Conservation (phyloP, 2,329 filamentous ascomycete species). For the Hymenoscyphus linearis region DNA sequence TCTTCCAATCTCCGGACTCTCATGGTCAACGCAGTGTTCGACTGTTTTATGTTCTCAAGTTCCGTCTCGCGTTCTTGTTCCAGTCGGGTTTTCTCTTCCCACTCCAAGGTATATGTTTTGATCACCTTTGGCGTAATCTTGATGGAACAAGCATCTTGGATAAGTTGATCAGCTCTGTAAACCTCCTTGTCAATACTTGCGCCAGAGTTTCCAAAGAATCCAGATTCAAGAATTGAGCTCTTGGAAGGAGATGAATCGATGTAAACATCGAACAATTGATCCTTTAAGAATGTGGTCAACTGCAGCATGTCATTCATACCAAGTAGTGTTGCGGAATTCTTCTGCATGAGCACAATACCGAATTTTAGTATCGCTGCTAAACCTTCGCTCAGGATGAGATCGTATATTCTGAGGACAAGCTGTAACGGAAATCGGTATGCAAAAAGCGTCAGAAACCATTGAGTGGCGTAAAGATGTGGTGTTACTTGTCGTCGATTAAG, state of each 20-base stretch:
- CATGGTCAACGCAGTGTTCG: slow-evolving; percentile 62
- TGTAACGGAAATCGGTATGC: slow-evolving; percentile 96
- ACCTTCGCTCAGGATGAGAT: slow-evolving; percentile 89
- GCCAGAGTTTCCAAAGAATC: slow-evolving; percentile 92
- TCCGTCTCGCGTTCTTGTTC: slow-evolving; percentile 82
- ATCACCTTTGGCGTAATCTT: slow-evolving; percentile 80
- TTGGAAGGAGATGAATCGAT: slow-evolving; percentile 90
- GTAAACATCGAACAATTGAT: slow-evolving; percentile 92
- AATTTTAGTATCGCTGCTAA: slow-evolving; percentile 92
- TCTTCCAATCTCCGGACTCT: slow-evolving; percentile 84
- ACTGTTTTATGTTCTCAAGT: slow-evolving; percentile 64
- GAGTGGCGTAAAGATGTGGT: slow-evolving; percentile 90
- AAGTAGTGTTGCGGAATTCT: slow-evolving; percentile 74
- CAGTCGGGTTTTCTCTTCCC: slow-evolving; percentile 81
- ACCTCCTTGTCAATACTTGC: slow-evolving; percentile 90
- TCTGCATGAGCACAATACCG: slow-evolving; percentile 91
- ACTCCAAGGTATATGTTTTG: slow-evolving; percentile 75
- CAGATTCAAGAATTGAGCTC: slow-evolving; percentile 89
- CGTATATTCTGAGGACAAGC: slow-evolving; percentile 92
- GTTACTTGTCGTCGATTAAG: slow-evolving; percentile 81
- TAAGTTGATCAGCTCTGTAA: slow-evolving; percentile 88
- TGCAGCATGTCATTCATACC: slow-evolving; percentile 86
- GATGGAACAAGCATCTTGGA: slow-evolving; percentile 85
- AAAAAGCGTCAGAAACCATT: slow-evolving; percentile 99
- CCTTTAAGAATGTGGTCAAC: slow-evolving; percentile 85